Conservation (phyloP, 176 grass and related monocot genomes). For the Hordeum marinum region DNA sequence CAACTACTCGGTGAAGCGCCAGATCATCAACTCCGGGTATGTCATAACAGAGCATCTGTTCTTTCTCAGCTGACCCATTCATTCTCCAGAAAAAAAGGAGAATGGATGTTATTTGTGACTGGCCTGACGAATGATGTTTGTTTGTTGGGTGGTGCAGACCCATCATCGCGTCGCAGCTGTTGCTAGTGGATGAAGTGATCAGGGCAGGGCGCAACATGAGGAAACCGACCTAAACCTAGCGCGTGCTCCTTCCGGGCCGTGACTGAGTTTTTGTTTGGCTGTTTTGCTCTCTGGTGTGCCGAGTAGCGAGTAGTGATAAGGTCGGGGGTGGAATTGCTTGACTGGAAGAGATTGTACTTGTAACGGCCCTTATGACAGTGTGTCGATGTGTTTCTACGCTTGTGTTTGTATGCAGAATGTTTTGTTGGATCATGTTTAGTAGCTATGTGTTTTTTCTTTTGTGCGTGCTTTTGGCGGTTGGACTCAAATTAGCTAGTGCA, state of each 20-base stretch:
- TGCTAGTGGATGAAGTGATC: conserved; percentile 61
- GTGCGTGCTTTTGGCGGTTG: neutral
- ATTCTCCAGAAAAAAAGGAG: neutral
- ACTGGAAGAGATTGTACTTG: neutral
- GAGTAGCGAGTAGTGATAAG: neutral
- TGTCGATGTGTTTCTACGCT: neutral
- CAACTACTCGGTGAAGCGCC: conserved; percentile 84
- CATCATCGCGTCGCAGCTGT: conserved; percentile 84
- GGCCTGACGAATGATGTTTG: neutral
- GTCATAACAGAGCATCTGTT: neutral
- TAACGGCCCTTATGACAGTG: neutral
- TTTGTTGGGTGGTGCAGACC: conserved; percentile 45
- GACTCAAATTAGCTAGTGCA: no score
- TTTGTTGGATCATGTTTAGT: neutral
- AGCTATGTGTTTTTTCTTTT: neutral
- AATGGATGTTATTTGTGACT: neutral
- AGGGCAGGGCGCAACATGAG: conserved; percentile 78
- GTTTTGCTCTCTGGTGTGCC: neutral
- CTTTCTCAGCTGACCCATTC: neutral
- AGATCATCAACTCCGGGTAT: conserved; percentile 88
- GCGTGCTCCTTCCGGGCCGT: neutral
- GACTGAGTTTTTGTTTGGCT: neutral
- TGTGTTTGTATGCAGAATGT: neutral
- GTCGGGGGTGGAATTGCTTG: neutral
- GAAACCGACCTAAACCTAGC: conserved; percentile 14